phyloP scores from a whole-genome alignment of 2,329 filamentous ascomycete genomes.

The Aspergillus thermomutatus region DNA sequence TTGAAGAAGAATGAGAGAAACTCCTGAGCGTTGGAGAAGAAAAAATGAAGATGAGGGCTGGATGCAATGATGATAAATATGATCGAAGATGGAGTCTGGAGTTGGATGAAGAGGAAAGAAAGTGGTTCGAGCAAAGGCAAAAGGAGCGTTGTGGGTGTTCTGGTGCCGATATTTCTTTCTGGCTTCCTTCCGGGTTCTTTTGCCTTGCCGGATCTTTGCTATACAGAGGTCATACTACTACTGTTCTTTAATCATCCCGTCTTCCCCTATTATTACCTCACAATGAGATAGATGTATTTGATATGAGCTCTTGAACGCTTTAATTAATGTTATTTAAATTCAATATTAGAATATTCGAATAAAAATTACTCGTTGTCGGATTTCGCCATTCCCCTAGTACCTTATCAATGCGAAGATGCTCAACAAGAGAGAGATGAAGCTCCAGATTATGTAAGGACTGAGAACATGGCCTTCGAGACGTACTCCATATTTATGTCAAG shows the following conservation, averaged over 20 bases:
- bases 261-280: not conserved
- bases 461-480: not conserved
- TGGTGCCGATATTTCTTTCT: not conserved
- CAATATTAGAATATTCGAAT: not conserved
- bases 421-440: not conserved
- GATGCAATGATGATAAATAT: not conserved
- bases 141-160: not conserved
- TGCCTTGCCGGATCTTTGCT: not conserved
- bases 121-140: not conserved
- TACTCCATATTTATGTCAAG: not conserved
- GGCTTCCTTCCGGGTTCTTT: not conserved
- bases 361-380: not conserved
- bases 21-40: not conserved
- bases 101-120: slow-evolving; percentile 6
- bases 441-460: not conserved
- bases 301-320: not conserved
- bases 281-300: not conserved
- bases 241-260: not conserved
- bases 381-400: not conserved
- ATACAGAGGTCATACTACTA: not conserved
- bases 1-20: not conserved
- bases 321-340: not conserved
- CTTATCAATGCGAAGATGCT: not conserved
- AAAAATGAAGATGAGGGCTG: not conserved
- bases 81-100: not conserved